Percentiles rank a stretch among this genome's conserved stretches.
Evolutionary conservation across 305 asterid species (phyloP).

Genomic region (Petunia hybrid): DNA sequence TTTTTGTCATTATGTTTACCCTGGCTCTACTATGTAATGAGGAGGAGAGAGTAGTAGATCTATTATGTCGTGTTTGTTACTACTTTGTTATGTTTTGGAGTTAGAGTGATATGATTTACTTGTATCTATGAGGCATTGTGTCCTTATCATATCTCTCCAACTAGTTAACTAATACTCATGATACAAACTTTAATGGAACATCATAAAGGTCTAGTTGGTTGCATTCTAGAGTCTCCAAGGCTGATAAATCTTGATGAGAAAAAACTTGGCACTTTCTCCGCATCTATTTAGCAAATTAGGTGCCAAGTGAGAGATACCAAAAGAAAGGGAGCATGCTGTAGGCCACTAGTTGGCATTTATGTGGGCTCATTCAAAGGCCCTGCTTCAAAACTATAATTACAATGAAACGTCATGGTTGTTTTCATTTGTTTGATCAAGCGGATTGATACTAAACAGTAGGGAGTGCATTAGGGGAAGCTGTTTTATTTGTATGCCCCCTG

Average conservation of each 20-base stretch:
- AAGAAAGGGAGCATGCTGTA: not conserved
- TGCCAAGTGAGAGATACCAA: not conserved
- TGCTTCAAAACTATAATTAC: not conserved
- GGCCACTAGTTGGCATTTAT: not conserved
- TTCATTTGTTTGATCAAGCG: not conserved
- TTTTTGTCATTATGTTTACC: not conserved
- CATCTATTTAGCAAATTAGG: not conserved
- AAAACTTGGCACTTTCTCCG: not conserved
- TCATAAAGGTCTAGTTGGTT: not conserved
- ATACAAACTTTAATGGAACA: not conserved
- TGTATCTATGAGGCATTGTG: not conserved
- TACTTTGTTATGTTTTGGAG: not conserved
- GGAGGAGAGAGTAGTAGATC: not conserved
- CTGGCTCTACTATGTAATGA: not conserved
- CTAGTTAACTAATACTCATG: not conserved
- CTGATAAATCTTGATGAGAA: not conserved
- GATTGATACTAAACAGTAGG: not conserved
- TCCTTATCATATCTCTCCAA: not conserved
- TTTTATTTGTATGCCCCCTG: not conserved
- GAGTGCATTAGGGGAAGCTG: not conserved
- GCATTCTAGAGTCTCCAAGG: not conserved
- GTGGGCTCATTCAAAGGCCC: not conserved
- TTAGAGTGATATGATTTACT: not conserved
- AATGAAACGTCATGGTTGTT: not conserved
- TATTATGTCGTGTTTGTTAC: not conserved